A percentile compares a stretch with the other conserved stretches of the same genome.
Conservation (phyloP, 345 rosid species). For the Populus davidiana region DNA sequence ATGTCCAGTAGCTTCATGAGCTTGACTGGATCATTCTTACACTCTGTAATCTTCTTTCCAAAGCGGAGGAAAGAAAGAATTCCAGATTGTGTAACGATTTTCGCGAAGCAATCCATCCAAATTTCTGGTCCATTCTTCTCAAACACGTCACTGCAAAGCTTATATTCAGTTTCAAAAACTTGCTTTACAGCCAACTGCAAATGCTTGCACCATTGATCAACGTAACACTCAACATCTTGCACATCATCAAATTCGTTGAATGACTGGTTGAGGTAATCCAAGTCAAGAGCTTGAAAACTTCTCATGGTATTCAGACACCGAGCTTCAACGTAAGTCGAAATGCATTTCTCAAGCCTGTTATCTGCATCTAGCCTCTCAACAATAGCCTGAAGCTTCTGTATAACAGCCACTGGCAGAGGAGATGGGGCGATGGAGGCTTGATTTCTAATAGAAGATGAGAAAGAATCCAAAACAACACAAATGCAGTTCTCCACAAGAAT, state of each 20-base stretch:
- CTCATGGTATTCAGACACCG: slow-evolving; percentile 39
- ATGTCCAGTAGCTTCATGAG: slow-evolving; percentile 62
- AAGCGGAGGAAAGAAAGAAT: slow-evolving; percentile 46
- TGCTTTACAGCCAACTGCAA: slow-evolving; percentile 49
- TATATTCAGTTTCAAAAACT: slow-evolving; percentile 44
- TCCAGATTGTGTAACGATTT: slow-evolving; percentile 52
- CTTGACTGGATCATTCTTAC: slow-evolving; percentile 61
- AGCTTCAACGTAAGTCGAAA: slow-evolving; percentile 31
- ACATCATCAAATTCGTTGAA: slow-evolving; percentile 42
- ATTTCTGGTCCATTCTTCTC: slow-evolving; percentile 29
- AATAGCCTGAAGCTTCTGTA: slow-evolving; percentile 47
- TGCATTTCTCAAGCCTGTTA: slow-evolving; percentile 36
- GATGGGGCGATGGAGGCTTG: slow-evolving; percentile 11
- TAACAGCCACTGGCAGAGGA: slow-evolving; percentile 23
- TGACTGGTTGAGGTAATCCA: slow-evolving; percentile 47
- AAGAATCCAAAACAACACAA: slow-evolving; percentile 13
- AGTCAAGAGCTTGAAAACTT: slow-evolving; percentile 37
- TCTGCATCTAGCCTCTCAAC: slow-evolving; percentile 38
- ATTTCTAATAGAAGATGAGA: slow-evolving; percentile 8
- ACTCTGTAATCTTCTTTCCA: slow-evolving; percentile 50
- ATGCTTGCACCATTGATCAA: slow-evolving; percentile 56
- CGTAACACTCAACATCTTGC: slow-evolving; percentile 35
- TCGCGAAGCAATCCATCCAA: slow-evolving; percentile 43
- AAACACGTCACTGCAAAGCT: slow-evolving; percentile 50
- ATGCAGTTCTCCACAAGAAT: slow-evolving; percentile 39